Base-by-base conservation (phyloP, 345 rosid genomes). In the Aquilaria sinensis region DNA sequence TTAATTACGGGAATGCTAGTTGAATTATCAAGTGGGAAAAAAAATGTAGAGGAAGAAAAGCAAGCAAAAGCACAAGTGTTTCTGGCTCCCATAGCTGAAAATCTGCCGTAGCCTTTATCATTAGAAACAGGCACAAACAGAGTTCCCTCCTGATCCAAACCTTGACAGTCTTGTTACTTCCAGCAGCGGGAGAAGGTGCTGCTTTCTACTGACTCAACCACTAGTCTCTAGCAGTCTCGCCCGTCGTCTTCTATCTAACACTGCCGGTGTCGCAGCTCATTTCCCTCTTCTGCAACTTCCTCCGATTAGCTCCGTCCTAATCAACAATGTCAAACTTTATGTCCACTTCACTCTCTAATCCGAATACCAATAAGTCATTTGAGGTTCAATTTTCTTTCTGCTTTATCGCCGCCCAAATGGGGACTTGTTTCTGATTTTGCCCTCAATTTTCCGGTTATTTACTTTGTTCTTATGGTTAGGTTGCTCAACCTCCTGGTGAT, bases 281-380 rank as follows among this genome's bases (percentile, higher is more conserved):
- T 58, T 33, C 50, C 13, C 29, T 32, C 45, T 49, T 43, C 45
- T 41, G 2, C n/a, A 57, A 37, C 11, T n/a, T 16, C 23, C 14
- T 49, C 61, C 49, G 45, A 4, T 9, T 14, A 58, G 31, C 9
- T n/a, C 10, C 12, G 7, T 34, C 12, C 14, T 10, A 4, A 37
- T 32, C 61, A 16, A 15, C n/a, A 49, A 61, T 61, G 64, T 31
- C 55, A 55, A 61, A 14, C 15, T 61, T 49, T 31, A 13, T 32
- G 7, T 4, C 47, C 9, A 23, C 75, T 10, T 57, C 88, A 1
- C 43, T 62, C 31, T 52, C 79, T 4, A 85, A 76, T 75, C 56
- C 73, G 5, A 87, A 90, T 78, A 96, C 96, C 62, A 85, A 88
- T 66, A 88, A 88, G 74, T 90, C 96, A 5, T 56, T 75, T 53